Percentiles rank a stretch among this genome's conserved stretches.
phyloP scores from a whole-genome alignment of 108 stramenopile genomes.

The Stephanodiscus triporus region DNA sequence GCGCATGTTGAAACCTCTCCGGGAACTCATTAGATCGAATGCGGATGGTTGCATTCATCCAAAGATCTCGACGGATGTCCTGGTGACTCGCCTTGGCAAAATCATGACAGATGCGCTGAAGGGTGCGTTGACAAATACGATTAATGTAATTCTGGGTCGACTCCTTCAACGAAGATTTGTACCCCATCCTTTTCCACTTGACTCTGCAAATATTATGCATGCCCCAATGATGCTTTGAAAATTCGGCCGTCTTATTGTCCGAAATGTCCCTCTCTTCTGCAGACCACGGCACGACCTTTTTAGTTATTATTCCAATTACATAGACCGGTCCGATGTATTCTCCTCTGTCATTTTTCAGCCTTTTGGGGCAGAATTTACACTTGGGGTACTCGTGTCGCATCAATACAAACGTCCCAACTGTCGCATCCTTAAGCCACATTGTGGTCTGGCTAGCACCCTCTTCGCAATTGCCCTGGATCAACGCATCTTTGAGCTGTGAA shows the following conservation, averaged over 20 bases:
- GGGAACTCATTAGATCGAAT: conserved; percentile 1
- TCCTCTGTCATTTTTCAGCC: neutral
- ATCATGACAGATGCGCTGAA: conserved; percentile 5
- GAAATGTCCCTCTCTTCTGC: conserved; percentile 5
- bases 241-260: conserved; percentile 4
- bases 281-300: conserved; percentile 12
- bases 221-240: neutral
- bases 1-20: neutral
- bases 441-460: neutral
- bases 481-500: neutral
- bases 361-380: conserved; percentile 1
- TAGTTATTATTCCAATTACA: conserved; percentile 10
- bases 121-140: neutral
- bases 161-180: neutral
- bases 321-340: conserved; percentile 14
- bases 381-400: conserved; percentile 19
- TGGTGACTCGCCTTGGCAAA: neutral
- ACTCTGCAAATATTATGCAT: conserved; percentile 4
- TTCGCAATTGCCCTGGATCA: neutral
- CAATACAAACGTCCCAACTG: conserved; percentile 11
- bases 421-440: conserved; percentile 17
- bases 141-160: conserved; percentile 4
- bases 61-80: conserved; percentile 6
- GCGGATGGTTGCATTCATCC: neutral
- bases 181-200: conserved; percentile 9